Base-by-base conservation (phyloP, 805 yeast species). In the Metschnikowia borealis region DNA sequence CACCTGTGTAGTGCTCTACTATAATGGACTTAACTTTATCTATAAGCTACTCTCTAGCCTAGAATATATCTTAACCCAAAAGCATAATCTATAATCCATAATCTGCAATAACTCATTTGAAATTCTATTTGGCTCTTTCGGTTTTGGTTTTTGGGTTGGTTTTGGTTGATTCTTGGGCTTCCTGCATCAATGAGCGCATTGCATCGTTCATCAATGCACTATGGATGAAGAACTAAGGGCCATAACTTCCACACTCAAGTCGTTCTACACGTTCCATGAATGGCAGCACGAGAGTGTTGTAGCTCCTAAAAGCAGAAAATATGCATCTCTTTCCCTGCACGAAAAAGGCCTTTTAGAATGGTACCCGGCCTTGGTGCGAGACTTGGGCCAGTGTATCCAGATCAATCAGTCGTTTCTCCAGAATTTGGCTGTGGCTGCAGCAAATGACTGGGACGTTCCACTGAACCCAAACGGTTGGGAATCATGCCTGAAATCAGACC, bases 381-480 rank as follows among this genome's bases (percentile, higher is more conserved):
- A 72, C 20, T 49, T 83, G 23, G 67, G 65, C 34, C 66, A 67
- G 42, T 74, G 82, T 34, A 70, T 82, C 15, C 64, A 62, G 1
- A 62, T 69, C 37, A 84, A 83, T 58, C 70, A 68, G 21, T 55
- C 55, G 8, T 82, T 81, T 58, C 67, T 77, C 3, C 65, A 69
- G 39, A 52, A 62, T 1, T 62, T 83, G 44, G 81, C 84, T 0
- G 10, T 61, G 0, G 53, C 63, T 0, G 70, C 80, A 2, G 79
- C 83, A 3, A 52, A 53, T 0, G 72, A 69, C 43, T 83, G 86
- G 86, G 84, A 81, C 0, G 75, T 73, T 1, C 51, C 70, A 0
- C 32, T 64, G 0, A 62, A 65, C 39, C 75, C 78, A 0, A 34
- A 53, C 0, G 54, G 59, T 3, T 82, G 85, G 85, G 59, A 62